Base-by-base conservation (phyloP, 1,284 basidiomycete genomes). In the Austroboletus novae-zelandiae region DNA sequence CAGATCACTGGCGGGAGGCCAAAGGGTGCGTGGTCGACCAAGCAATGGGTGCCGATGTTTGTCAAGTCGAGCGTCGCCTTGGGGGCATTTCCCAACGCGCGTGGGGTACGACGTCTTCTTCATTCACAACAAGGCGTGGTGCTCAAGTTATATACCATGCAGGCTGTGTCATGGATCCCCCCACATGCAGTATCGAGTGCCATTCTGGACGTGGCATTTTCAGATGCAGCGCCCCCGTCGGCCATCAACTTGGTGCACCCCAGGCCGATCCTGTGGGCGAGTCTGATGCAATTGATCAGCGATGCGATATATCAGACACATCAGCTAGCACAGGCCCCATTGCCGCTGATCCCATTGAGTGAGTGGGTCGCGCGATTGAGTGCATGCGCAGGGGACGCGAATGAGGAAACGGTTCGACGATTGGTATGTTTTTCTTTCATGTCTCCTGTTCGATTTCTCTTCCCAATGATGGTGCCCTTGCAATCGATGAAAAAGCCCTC, bases 111-210 rank as follows among this genome's bases (percentile, higher is more conserved):
- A 32, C 14, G 18, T 39, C 18, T 8, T 48, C 36, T 9, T 7
- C 13, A 6, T 37, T 37, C 18, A 13, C 20, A 31, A 7, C 30
- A 31, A 2, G 30, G 34, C 13, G 20, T 42, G 13, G 41, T 11
- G 20, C 23, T 45, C 27, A 50, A 8, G 10, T 30, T 27, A n/a
- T 29, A 15, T 2, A 11, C 34, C 14, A 35, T 9, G 15, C 11
- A 70, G 57, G 56, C 60, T 23, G 40, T 54, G 1, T 61, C 64
- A 6, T 70, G 62, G 64, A 52, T 71, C 11, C 68, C 61, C n/a
- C 53, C 57, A 15, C 51, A 63, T 18, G 61, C 53, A 1, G 61
- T 70, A 9, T 57, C 58, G 1, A 46, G 50, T 17, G 59, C 58
- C 27, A 61, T 65, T 34, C 42, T 62, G 9, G 59, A 62, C 23